Conservation (phyloP, 73 alveolate genomes). For the Paramecium biaurelia region DNA sequence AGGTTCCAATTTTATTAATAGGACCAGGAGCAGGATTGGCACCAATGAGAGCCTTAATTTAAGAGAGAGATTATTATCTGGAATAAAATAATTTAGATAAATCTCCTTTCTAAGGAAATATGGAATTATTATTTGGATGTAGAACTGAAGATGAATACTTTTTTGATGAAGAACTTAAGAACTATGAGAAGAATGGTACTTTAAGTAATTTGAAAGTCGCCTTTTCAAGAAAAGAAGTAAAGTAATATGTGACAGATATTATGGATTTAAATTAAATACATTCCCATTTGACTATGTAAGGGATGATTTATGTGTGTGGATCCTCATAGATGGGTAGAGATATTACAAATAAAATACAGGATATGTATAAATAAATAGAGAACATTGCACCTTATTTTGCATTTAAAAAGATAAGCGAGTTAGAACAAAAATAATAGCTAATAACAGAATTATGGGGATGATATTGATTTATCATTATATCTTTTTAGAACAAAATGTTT, state of each 20-base stretch:
- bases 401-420: slow-evolving; percentile 16
- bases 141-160: slow-evolving; percentile 72
- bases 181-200: slow-evolving; percentile 64
- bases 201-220: slow-evolving; percentile 71
- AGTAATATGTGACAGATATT: slow-evolving; percentile 75
- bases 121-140: slow-evolving; percentile 67
- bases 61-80: slow-evolving; percentile 65
- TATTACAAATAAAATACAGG: not conserved
- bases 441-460: slow-evolving; percentile 67
- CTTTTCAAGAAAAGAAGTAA: slow-evolving; percentile 73
- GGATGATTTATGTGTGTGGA: slow-evolving; percentile 58
- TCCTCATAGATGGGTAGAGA: slow-evolving; percentile 48
- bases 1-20: slow-evolving; percentile 75
- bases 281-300: slow-evolving; percentile 23
- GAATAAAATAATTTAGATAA: slow-evolving; percentile 53
- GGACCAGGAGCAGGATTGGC: slow-evolving; percentile 85
- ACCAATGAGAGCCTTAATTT: slow-evolving; percentile 76
- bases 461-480: not conserved
- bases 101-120: slow-evolving; percentile 53
- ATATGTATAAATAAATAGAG: slow-evolving; percentile 46
- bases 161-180: slow-evolving; percentile 68
- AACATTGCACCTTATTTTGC: slow-evolving; percentile 54
- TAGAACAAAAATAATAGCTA: slow-evolving; percentile 10
- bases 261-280: slow-evolving; percentile 59
- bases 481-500: slow-evolving; percentile 32